phyloP scores from a whole-genome alignment of 768 basidiomycete genomes.

The Kwoniella pini region DNA sequence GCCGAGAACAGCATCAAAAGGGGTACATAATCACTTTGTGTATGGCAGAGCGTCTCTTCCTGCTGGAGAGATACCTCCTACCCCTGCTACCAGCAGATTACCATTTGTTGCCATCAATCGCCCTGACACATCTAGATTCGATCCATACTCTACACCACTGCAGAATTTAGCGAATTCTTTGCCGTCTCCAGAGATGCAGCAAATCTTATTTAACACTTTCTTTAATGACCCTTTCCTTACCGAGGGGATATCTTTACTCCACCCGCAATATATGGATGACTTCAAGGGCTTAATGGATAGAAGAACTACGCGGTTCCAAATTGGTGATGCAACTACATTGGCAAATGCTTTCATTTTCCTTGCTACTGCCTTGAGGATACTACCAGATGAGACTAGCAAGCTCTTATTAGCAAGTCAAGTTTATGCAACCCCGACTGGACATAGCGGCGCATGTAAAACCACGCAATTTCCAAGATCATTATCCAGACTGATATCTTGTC shows the following conservation, averaged over 20 bases:
- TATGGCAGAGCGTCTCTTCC: slow-evolving; percentile 14
- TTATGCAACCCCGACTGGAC: background rate
- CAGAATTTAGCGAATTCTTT: slow-evolving; percentile 29
- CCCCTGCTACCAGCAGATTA: slow-evolving; percentile 7
- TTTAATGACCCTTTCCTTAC: slow-evolving; percentile 42
- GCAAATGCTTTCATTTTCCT: slow-evolving; percentile 44
- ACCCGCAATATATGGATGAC: slow-evolving; percentile 42
- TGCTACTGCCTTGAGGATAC: slow-evolving; percentile 35
- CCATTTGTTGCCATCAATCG: background rate
- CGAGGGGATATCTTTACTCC: slow-evolving; percentile 42
- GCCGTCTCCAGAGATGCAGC: slow-evolving; percentile 37
- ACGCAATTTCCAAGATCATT: slow-evolving; percentile 18
- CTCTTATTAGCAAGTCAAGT: slow-evolving; percentile 33
- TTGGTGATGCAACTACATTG: slow-evolving; percentile 48
- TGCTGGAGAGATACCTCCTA: slow-evolving; percentile 11
- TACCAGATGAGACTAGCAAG: slow-evolving; percentile 44
- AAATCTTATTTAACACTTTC: slow-evolving; percentile 44
- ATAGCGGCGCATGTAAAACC: background rate
- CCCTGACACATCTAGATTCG: slow-evolving; percentile 6
- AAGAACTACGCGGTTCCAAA: slow-evolving; percentile 13
- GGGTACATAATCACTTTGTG: background rate
- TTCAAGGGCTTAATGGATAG: slow-evolving; percentile 32
- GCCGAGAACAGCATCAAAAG: background rate
- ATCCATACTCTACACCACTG: slow-evolving; percentile 37
- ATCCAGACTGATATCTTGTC: slow-evolving; percentile 28